Percentiles rank a stretch among this genome's conserved stretches.
These are phyloP conservation scores for Penicillium dipodomyicola DNA, from an alignment of 495 filamentous ascomycete genomes.

Conservation along the genomic window DNA sequence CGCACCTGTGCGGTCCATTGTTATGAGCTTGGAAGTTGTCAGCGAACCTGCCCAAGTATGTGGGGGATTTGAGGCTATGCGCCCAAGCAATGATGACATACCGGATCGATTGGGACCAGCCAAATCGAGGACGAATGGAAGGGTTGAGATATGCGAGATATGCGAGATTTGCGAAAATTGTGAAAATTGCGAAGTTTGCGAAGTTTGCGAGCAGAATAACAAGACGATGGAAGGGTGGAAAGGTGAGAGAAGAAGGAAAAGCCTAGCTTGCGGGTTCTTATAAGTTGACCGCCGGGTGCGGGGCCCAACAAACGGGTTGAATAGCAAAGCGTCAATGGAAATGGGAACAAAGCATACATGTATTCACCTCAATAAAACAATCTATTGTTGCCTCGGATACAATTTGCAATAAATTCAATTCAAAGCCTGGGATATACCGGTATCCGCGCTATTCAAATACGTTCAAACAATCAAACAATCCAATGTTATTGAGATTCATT, in stretches of 20 bases:
- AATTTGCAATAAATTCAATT: neutral
- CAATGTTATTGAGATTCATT: slow-evolving; percentile 3
- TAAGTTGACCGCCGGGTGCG: slow-evolving; percentile 13
- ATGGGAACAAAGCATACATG: slow-evolving; percentile 2
- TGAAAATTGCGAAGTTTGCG: neutral
- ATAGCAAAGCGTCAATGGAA: neutral
- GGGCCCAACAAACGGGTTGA: slow-evolving; percentile 6
- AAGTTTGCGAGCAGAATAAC: slow-evolving; percentile 1
- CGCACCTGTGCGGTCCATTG: slow-evolving; percentile 2
- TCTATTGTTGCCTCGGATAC: slow-evolving; percentile 4
- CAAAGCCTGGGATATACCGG: slow-evolving; percentile 7
- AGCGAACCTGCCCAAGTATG: neutral
- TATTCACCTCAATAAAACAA: slow-evolving; percentile 1
- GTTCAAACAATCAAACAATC: neutral
- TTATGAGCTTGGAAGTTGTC: slow-evolving; percentile 2
- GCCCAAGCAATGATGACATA: slow-evolving; percentile 14
- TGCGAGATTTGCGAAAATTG: slow-evolving; percentile 4
- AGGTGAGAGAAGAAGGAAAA: neutral
- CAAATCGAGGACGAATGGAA: slow-evolving; percentile 9
- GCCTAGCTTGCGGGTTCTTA: neutral
- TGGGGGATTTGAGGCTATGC: neutral
- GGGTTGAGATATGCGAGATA: neutral
- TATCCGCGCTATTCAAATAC: slow-evolving; percentile 4
- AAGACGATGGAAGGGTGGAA: neutral
- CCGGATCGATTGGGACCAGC: slow-evolving; percentile 14